These are phyloP conservation scores for Ceratobasidium sp. DNA, from an alignment of 1,284 basidiomycete species.

Conservation along the genomic window DNA sequence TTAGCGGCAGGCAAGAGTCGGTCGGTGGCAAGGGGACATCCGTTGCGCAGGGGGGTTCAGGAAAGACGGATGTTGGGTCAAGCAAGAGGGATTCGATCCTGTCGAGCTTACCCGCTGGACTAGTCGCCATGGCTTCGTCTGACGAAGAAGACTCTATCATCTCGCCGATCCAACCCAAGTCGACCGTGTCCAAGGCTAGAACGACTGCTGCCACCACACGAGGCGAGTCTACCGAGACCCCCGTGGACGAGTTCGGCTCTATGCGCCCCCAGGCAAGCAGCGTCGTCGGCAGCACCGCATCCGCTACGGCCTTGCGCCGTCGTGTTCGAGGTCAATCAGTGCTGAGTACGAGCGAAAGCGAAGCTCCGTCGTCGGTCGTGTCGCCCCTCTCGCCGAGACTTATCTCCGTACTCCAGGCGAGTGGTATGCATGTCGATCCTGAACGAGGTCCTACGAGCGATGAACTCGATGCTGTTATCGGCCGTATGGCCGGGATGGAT, in stretches of 20 bases:
- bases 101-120: background rate
- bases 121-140: background rate
- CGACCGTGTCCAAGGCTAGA: conserved; percentile 5
- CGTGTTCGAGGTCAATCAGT: conserved; percentile 11
- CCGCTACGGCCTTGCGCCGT: conserved; percentile 1
- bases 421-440: conserved; percentile 17
- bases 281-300: background rate
- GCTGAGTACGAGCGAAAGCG: conserved; percentile 4
- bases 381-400: conserved; percentile 34
- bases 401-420: background rate
- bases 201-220: background rate
- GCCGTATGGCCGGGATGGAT: conserved; percentile 26
- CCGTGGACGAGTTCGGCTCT: background rate
- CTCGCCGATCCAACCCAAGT: background rate
- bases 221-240: background rate
- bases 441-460: background rate
- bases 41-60: no score
- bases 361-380: conserved; percentile 34
- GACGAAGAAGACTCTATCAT: background rate
- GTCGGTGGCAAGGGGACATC: no score
- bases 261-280: background rate
- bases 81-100: background rate
- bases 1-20: no score
- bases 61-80: background rate
- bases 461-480: conserved; percentile 4